Evolutionary conservation across 2,329 filamentous ascomycete genomes (phyloP), one percentile per base, ranked within the genome.

Genomic region (Botrytis galanthina): DNA sequence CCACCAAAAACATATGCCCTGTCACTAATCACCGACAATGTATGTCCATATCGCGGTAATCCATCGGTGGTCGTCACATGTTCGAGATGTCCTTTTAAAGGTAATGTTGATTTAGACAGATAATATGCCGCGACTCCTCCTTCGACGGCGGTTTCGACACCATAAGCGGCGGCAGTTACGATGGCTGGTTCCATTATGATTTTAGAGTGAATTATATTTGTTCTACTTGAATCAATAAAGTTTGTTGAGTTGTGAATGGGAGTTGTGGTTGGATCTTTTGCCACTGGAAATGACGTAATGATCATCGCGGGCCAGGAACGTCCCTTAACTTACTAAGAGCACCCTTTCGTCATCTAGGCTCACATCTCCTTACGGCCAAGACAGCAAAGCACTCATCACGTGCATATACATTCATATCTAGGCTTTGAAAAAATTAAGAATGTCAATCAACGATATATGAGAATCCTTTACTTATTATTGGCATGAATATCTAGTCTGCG

Each of bases 1-100:
- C 68, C 68, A 48, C 68, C 68, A 42, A 70, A 70, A n/a, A 70
- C 60, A 48, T 70, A 70, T 18, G 68, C 68, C 20, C 54, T 70
- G n/a, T 70, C 68, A 46, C 68, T 62, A 46, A 70, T 62, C 29
- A 70, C 68, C 26, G 68, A 59, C 16, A 70, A 35, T n/a, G 68
- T 62, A 62, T 70, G 68, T 18, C 54, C 54, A 46, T 26, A 70
- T 62, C 68, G 54, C 2, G 54, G 29, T 14, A 70, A 46, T 44
- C 22, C 10, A 26, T 46, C 68, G 3, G 68, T 70, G 22, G 68
- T 70, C 9, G 68, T 61, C 29, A 70, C 44, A 46, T 70, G 68
- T 22, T 70, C 22, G 68, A 70, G 39, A 26, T 61, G 54, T 44
- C 54, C 68, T 62, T 48, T 48, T 12, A 70, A 42, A 2, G 68